phyloP scores from a whole-genome alignment of 2,329 filamentous ascomycete species.

The Phymatotrichopsis omnivora region DNA sequence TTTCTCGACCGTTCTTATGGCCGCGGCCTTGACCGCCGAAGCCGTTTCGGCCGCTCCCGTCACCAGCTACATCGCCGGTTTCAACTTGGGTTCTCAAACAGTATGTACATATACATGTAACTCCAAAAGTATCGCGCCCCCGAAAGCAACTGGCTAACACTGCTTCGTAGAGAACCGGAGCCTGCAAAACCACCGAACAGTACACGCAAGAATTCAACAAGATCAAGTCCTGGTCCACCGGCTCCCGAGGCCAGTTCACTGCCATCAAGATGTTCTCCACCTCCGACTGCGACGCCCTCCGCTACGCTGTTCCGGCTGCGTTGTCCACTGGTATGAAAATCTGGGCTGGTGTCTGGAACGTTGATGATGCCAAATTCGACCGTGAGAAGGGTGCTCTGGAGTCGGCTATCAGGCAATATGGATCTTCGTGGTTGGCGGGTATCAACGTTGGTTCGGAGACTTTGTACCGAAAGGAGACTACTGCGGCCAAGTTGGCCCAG shows the following conservation, averaged over 20 bases:
- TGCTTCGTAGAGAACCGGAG: conserved; percentile 32
- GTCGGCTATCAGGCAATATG: conserved; percentile 46
- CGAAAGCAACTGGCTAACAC: background rate
- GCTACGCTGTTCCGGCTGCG: conserved; percentile 47
- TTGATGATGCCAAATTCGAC: conserved; percentile 42
- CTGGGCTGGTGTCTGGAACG: conserved; percentile 56
- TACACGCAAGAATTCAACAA: conserved; percentile 35
- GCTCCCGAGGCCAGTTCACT: conserved; percentile 46
- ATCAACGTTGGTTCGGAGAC: conserved; percentile 59
- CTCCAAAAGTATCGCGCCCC: background rate
- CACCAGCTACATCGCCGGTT: conserved; percentile 28
- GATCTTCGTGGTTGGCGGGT: conserved; percentile 37
- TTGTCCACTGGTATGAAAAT: conserved; percentile 48
- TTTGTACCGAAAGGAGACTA: conserved; percentile 48
- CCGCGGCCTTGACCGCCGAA: conserved; percentile 15
- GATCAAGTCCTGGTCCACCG: conserved; percentile 32
- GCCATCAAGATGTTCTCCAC: conserved; percentile 54
- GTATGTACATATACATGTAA: background rate
- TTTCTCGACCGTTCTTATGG: conserved; percentile 12
- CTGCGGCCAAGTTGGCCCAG: conserved; percentile 36
- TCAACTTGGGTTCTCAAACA: conserved; percentile 29
- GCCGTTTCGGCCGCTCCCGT: conserved; percentile 21
- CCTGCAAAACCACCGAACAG: conserved; percentile 36
- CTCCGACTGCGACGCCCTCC: conserved; percentile 46
- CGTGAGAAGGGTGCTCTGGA: conserved; percentile 52